Percentiles rank a stretch among this genome's conserved stretches.
phyloP scores from a whole-genome alignment of 345 rosid genomes.

The Lepidium aucheri region DNA sequence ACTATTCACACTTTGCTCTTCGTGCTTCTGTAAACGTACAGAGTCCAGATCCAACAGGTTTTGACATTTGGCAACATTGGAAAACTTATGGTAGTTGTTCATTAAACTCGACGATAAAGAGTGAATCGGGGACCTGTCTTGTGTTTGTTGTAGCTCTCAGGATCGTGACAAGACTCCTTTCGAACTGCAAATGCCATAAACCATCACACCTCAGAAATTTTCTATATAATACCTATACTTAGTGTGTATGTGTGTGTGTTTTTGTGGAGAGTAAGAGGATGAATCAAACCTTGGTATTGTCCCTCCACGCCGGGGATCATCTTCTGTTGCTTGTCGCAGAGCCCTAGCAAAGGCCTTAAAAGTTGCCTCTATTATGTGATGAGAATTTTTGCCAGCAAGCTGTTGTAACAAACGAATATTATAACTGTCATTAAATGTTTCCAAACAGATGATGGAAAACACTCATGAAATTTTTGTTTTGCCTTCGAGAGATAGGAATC shows the following conservation, averaged over 20 bases:
- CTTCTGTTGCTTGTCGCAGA: constrained; percentile 78
- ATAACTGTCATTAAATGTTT: neutral
- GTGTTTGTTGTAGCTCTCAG: constrained; percentile 12
- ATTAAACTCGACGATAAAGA: neutral
- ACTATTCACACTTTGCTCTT: neutral
- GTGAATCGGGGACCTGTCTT: neutral
- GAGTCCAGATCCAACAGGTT: neutral
- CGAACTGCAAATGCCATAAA: constrained; percentile 47
- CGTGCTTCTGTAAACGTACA: neutral
- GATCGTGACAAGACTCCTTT: constrained; percentile 76
- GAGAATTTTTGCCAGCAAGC: constrained; percentile 92
- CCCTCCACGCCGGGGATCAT: constrained; percentile 69
- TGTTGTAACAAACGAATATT: constrained; percentile 20
- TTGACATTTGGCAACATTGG: neutral
- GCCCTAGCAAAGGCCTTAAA: constrained; percentile 98
- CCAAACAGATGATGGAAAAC: neutral
- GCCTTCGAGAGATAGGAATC: neutral
- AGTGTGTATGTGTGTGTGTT: neutral
- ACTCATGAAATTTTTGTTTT: neutral
- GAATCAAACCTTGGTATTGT: constrained; percentile 68
- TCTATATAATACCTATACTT: neutral
- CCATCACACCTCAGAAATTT: neutral
- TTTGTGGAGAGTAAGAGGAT: neutral
- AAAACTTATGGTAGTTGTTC: neutral
- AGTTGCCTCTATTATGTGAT: constrained; percentile 92